Conservation (phyloP, 345 rosid species). For the Acer negundo region DNA sequence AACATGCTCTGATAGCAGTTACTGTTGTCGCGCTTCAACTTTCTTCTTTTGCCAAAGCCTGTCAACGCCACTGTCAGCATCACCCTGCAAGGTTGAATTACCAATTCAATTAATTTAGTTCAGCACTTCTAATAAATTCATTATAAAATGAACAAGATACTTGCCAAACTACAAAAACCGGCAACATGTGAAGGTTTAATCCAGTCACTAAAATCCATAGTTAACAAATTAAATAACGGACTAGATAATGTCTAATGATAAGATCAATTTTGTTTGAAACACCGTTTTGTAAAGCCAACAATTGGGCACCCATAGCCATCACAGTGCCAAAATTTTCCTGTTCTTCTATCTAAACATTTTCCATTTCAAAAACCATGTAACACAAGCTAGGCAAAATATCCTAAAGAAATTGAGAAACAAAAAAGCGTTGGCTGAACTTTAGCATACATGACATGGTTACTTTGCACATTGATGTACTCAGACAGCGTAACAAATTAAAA, state of each 20-base stretch:
- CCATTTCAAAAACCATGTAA: not conserved
- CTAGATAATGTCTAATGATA: not conserved
- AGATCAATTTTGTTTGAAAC: not conserved
- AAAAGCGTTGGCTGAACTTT: not conserved
- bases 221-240: not conserved
- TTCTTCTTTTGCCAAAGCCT: constrained; percentile 69
- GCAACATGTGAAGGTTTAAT: not conserved
- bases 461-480: not conserved
- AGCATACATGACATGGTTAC: not conserved
- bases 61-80: constrained; percentile 56
- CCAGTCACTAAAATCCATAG: not conserved
- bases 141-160: not conserved
- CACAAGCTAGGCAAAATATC: not conserved
- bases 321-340: not conserved
- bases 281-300: not conserved
- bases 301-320: not conserved
- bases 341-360: not conserved
- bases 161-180: not conserved
- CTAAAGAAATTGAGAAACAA: not conserved
- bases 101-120: not conserved
- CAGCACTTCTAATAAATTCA: not conserved
- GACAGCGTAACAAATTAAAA: too few species aligned
- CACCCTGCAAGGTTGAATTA: constrained; percentile 42
- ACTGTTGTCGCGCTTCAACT: constrained; percentile 37
- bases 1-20: not conserved